Percentiles rank a stretch among this genome's conserved stretches.
phyloP scores from a whole-genome alignment of 768 basidiomycete species.

The Psilocybe azurescens region DNA sequence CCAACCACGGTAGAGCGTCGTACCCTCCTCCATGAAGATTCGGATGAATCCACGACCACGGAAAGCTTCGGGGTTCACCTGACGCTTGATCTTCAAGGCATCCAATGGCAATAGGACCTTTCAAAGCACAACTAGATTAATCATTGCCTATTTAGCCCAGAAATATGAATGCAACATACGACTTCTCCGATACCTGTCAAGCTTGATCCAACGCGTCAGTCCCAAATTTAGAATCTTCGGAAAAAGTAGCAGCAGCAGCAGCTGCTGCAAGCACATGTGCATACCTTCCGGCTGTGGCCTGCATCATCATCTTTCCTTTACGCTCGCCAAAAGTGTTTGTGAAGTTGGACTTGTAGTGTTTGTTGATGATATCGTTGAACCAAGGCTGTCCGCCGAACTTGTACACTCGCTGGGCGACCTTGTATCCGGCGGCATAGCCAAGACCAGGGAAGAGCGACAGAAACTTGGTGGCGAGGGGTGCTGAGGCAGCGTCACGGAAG shows the following conservation, averaged over 20 bases:
- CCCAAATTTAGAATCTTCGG: not conserved
- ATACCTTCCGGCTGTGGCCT: conserved; percentile 92
- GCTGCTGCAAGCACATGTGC: not conserved
- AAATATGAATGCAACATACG: conserved; percentile 45
- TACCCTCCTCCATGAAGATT: conserved; percentile 91
- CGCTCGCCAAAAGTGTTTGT: conserved; percentile 89
- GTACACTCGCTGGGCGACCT: conserved; percentile 91
- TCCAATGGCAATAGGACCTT: conserved; percentile 95
- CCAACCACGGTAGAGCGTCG: conserved; percentile 94
- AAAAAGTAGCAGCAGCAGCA: not conserved
- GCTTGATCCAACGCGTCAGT: conserved; percentile 35
- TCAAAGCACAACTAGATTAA: not conserved
- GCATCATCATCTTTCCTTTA: conserved; percentile 95
- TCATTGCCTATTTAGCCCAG: not conserved
- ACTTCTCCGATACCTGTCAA: conserved; percentile 94
- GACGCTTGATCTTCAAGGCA: conserved; percentile 97
- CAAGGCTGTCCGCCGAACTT: conserved; percentile 99
- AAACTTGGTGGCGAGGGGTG: conserved; percentile 70
- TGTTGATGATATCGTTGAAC: conserved; percentile 91
- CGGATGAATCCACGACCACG: conserved; percentile 89
- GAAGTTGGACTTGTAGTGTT: conserved; percentile 82
- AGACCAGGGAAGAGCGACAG: conserved; percentile 97
- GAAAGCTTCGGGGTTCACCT: conserved; percentile 98
- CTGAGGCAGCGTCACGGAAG: conserved; percentile 83
- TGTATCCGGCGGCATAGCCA: conserved; percentile 98